phyloP scores from a whole-genome alignment of 495 filamentous ascomycete genomes.

The Ascobolus immersus region DNA sequence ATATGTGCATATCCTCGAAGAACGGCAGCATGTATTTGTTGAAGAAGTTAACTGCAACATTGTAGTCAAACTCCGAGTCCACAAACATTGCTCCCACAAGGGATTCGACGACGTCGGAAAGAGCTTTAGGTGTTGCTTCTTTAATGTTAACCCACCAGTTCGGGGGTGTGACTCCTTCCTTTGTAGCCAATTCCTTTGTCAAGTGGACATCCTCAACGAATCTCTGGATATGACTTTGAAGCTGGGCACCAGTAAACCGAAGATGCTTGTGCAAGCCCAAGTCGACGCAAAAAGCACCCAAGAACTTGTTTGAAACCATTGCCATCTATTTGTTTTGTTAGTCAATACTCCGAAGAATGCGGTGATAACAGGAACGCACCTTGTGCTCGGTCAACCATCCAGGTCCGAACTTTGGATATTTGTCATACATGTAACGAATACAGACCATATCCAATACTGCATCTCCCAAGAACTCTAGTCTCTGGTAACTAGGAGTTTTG shows the following conservation, averaged over 20 bases:
- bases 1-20: conserved; percentile 38
- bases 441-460: conserved; percentile 70
- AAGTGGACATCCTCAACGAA: conserved; percentile 44
- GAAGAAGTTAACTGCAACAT: conserved; percentile 52
- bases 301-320: conserved; percentile 92
- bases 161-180: too few species aligned
- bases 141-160: conserved; percentile 56
- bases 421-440: conserved; percentile 52
- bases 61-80: conserved; percentile 61
- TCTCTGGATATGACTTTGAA: conserved; percentile 37
- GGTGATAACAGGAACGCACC: conserved; percentile 14
- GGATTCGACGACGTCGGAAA: conserved; percentile 73
- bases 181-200: conserved; percentile 24
- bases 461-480: conserved; percentile 70
- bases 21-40: conserved; percentile 40
- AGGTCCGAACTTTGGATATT: conserved; percentile 55
- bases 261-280: conserved; percentile 56
- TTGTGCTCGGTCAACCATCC: conserved; percentile 99
- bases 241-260: conserved; percentile 27
- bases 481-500: conserved; percentile 64
- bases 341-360: background rate
- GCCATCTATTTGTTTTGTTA: conserved; percentile 37
- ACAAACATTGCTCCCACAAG: conserved; percentile 82
- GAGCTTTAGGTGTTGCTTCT: conserved; percentile 14
- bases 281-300: conserved; percentile 53